These are phyloP conservation scores for Alternaria gansuensis DNA, from an alignment of 2,329 filamentous ascomycete species.

Conservation along the genomic window DNA sequence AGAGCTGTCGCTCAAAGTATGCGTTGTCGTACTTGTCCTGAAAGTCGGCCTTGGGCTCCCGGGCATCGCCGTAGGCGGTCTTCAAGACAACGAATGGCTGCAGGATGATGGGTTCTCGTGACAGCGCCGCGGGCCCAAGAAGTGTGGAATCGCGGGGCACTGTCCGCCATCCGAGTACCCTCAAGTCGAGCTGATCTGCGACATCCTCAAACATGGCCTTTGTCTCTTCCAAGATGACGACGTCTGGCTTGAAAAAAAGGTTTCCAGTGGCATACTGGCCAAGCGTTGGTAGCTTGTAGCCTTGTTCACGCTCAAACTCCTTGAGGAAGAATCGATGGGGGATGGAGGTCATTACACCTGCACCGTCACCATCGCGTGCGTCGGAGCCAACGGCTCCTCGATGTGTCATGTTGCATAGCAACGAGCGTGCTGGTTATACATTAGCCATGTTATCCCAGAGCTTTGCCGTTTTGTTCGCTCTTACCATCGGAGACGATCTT, in stretches of 20 bases:
- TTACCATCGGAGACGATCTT: slow-evolving; percentile 98
- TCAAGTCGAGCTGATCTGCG: slow-evolving; percentile 84
- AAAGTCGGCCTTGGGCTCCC: slow-evolving; percentile 80
- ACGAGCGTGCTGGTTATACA: slow-evolving; percentile 73
- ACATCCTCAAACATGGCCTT: slow-evolving; percentile 93
- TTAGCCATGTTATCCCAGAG: slow-evolving; percentile 40
- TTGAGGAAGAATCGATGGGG: slow-evolving; percentile 98
- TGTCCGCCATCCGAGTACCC: slow-evolving; percentile 95
- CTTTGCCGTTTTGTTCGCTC: slow-evolving; percentile 40
- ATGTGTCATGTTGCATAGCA: slow-evolving; percentile 99
- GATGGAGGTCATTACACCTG: slow-evolving; percentile 99
- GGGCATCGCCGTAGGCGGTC: slow-evolving; percentile 83
- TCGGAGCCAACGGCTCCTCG: slow-evolving; percentile 97
- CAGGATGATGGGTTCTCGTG: slow-evolving; percentile 91
- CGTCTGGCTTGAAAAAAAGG: slow-evolving; percentile 97
- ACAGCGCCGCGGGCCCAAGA: slow-evolving; percentile 89
- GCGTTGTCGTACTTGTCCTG: slow-evolving; percentile 82
- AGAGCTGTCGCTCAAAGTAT: slow-evolving; percentile 91
- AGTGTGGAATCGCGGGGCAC: slow-evolving; percentile 93
- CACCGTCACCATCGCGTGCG: slow-evolving; percentile 96
- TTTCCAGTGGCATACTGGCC: slow-evolving; percentile 98
- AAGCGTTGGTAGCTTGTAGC: slow-evolving; percentile 82
- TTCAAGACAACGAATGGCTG: slow-evolving; percentile 93
- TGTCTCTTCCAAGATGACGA: slow-evolving; percentile 87
- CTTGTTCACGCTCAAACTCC: slow-evolving; percentile 93